A percentile compares a stretch with the other conserved stretches of the same genome.
Evolutionary conservation across 2,329 filamentous ascomycete species (phyloP).

Genomic region (Fusarium sp.): DNA sequence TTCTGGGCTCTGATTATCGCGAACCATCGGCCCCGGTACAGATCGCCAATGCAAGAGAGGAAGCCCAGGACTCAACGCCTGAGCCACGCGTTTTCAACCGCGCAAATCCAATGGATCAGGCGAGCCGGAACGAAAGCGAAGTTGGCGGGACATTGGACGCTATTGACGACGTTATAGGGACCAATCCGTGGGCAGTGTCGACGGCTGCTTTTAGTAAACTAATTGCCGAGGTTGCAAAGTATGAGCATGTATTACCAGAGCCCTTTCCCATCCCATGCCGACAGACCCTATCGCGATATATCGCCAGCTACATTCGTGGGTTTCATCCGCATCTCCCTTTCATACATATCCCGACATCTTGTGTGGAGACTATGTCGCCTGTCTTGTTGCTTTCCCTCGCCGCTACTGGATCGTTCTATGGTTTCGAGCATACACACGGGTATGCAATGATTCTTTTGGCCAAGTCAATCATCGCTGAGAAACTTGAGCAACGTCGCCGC

Average conservation of each 20-base stretch:
- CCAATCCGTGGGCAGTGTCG: neutral
- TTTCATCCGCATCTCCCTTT: conserved; percentile 1
- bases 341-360: neutral
- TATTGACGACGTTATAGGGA: neutral
- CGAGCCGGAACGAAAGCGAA: neutral
- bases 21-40: neutral
- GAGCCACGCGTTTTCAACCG: neutral
- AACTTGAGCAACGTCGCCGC: neutral
- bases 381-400: neutral
- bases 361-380: neutral
- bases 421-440: neutral
- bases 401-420: neutral
- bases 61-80: neutral
- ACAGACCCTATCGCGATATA: neutral
- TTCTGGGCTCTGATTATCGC: neutral
- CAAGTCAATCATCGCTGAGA: neutral
- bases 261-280: neutral
- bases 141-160: neutral
- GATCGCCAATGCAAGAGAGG: neutral
- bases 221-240: neutral
- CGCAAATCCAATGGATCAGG: neutral
- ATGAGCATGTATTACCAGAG: neutral
- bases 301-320: neutral
- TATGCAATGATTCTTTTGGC: neutral
- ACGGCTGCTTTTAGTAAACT: neutral